phyloP scores from a whole-genome alignment of 805 yeast species.

The Cyberlindnera meyerae region DNA sequence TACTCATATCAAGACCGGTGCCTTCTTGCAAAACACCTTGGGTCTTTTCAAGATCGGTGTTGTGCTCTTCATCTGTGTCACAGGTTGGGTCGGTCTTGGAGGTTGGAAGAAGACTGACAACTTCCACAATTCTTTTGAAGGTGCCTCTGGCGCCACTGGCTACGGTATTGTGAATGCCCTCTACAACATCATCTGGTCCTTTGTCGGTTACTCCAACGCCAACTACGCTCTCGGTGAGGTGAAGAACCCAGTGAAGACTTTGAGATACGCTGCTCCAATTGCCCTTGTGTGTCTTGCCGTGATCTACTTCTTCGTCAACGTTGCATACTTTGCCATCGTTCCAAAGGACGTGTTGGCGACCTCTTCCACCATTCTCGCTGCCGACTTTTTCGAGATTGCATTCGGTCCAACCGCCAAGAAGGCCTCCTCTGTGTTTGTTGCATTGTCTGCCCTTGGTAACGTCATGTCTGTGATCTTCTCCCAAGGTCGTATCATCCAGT shows the following conservation, averaged over 20 bases:
- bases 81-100: slow-evolving; percentile 81
- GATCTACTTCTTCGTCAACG: slow-evolving; percentile 69
- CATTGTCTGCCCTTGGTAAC: slow-evolving; percentile 76
- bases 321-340: slow-evolving; percentile 80
- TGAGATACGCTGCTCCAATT: slow-evolving; percentile 69
- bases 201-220: slow-evolving; percentile 77
- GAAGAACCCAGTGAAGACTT: slow-evolving; percentile 64
- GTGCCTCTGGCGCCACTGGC: slow-evolving; percentile 49
- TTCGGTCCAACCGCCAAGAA: slow-evolving; percentile 65
- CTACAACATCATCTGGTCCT: slow-evolving; percentile 82
- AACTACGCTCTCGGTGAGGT: slow-evolving; percentile 81
- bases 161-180: slow-evolving; percentile 70
- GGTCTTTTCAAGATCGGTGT: slow-evolving; percentile 74
- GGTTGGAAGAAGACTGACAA: slow-evolving; percentile 64
- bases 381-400: slow-evolving; percentile 65
- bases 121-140: slow-evolving; percentile 54
- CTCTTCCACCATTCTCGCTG: slow-evolving; percentile 72
- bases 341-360: slow-evolving; percentile 54
- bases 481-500: slow-evolving; percentile 77
- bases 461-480: slow-evolving; percentile 76
- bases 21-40: slow-evolving; percentile 56
- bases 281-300: slow-evolving; percentile 59
- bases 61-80: slow-evolving; percentile 60
- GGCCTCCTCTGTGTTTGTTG: slow-evolving; percentile 76
- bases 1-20: slow-evolving; percentile 57